Conservation (phyloP, 148 eudicot species). For the Camellia granthamiana region DNA sequence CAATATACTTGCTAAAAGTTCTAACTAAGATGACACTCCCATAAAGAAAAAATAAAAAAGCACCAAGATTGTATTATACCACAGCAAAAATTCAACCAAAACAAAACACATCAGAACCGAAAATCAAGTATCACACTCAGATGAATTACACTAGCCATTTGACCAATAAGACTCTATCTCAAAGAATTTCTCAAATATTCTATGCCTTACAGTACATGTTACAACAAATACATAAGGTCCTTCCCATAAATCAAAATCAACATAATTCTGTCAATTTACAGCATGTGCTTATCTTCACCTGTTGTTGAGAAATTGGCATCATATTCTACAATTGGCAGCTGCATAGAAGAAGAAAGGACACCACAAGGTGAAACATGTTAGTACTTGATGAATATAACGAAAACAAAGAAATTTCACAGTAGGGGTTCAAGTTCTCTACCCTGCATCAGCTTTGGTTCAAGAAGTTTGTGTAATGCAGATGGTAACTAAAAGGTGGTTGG, state of each 20-base stretch:
- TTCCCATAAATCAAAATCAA: not conserved
- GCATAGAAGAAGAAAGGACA: constrained; percentile 20
- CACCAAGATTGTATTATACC: too few relatives aligned
- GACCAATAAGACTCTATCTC: too few relatives aligned
- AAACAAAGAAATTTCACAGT: too few relatives aligned
- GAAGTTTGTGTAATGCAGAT: too few relatives aligned
- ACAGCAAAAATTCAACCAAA: too few relatives aligned
- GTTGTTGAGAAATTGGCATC: constrained; percentile 18
- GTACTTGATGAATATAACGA: too few relatives aligned
- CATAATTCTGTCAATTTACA: not conserved
- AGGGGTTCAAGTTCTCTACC: not conserved
- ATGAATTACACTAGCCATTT: too few relatives aligned
- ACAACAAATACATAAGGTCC: not conserved
- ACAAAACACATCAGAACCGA: too few relatives aligned
- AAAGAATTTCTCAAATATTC: not conserved
- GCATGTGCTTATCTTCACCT: not conserved
- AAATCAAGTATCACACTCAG: too few relatives aligned
- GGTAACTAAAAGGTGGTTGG: not conserved
- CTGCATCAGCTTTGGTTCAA: not conserved
- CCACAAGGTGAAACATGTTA: not conserved
- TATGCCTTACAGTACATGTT: not conserved
- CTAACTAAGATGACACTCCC: too few relatives aligned
- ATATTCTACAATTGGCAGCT: constrained; percentile 88
- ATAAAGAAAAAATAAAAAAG: too few relatives aligned
- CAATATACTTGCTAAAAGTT: too few relatives aligned